Conservation (phyloP, 75 land plant species). For the Pinus albicaulis region DNA sequence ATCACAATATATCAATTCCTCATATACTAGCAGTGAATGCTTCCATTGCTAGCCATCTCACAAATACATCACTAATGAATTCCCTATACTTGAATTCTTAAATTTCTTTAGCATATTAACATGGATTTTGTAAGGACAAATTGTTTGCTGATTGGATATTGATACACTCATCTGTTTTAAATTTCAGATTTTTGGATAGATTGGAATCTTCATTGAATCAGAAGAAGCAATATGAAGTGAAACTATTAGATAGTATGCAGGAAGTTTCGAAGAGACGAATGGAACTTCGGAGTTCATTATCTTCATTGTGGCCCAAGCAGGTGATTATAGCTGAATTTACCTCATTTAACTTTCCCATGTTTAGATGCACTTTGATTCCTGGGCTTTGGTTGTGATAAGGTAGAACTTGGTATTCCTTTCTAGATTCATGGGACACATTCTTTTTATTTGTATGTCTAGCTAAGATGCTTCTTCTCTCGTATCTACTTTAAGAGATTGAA, state of each 20-base stretch:
- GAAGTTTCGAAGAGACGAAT: constrained; percentile 60
- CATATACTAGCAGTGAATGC: neutral
- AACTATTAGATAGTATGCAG: constrained; percentile 63
- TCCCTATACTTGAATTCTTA: neutral
- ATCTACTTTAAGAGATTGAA: neutral
- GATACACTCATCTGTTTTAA: neutral
- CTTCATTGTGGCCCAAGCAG: constrained; percentile 95
- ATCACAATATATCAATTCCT: neutral
- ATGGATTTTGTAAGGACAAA: neutral
- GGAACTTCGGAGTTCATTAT: constrained; percentile 72
- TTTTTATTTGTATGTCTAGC: neutral
- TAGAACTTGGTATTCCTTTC: neutral
- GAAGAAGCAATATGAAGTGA: constrained; percentile 85
- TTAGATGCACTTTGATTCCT: neutral
- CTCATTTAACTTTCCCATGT: neutral
- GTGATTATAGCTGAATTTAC: constrained; percentile 29
- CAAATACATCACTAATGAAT: neutral
- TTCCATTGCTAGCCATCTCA: neutral
- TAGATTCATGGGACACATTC: neutral
- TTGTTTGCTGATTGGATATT: neutral
- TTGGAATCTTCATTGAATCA: constrained; percentile 66
- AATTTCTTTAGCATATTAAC: neutral
- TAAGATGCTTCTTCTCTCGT: neutral
- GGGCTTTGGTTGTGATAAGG: neutral
- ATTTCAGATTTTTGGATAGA: constrained; percentile 77